A percentile compares a stretch with the other conserved stretches of the same genome.
phyloP scores from a whole-genome alignment of 768 basidiomycete species.

The Chlorophyllum brunneum region DNA sequence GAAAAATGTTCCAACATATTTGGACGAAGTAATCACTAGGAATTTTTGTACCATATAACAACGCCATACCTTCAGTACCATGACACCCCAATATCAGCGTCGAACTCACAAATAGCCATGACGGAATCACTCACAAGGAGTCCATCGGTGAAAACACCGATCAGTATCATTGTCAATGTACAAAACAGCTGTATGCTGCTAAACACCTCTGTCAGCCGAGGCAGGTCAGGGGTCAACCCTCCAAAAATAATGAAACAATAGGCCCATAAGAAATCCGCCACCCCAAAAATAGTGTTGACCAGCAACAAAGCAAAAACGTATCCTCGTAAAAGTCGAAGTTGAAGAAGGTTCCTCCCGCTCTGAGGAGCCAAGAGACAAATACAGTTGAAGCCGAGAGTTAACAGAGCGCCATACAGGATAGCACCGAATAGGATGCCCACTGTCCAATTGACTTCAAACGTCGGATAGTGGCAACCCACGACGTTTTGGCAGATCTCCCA shows the following conservation, averaged over 20 bases:
- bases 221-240: too few relatives aligned
- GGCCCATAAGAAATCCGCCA: conserved; percentile 5
- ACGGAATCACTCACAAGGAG: not conserved
- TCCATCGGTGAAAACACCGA: conserved; percentile 1
- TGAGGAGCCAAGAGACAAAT: not conserved
- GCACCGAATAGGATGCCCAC: conserved; percentile 2
- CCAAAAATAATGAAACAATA: conserved; percentile 3
- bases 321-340: not conserved
- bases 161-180: not conserved
- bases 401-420: not conserved
- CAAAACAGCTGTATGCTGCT: not conserved
- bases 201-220: not conserved
- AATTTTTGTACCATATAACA: conserved; percentile 6
- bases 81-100: not conserved
- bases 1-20: not conserved
- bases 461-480: not conserved
- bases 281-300: not conserved
- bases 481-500: not conserved
- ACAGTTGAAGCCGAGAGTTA: not conserved
- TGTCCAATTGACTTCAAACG: not conserved
- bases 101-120: not conserved
- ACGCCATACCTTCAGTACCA: not conserved
- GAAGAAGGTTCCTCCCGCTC: not conserved
- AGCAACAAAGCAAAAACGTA: not conserved
- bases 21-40: not conserved